A percentile compares a stretch with the other conserved stretches of the same genome.
Conservation (phyloP, 768 basidiomycete genomes). For the Tubosaeta sp. region DNA sequence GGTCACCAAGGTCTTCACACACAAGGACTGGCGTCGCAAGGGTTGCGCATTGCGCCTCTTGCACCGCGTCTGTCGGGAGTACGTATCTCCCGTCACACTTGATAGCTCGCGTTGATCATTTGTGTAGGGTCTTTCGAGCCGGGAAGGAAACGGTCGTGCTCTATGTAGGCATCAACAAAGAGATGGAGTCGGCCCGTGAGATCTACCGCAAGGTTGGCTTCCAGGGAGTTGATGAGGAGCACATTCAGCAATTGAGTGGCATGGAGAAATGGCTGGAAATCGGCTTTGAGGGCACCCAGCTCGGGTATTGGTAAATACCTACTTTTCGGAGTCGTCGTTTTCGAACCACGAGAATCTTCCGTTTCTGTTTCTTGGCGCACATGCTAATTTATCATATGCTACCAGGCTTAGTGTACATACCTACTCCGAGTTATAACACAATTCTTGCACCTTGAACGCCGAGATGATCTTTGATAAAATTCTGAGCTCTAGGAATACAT, state of each 20-base stretch:
- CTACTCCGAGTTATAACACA: too few species aligned
- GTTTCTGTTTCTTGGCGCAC: too few species aligned
- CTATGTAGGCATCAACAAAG: slow-evolving; percentile 49
- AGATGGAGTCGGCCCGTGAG: slow-evolving; percentile 12
- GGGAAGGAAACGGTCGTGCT: slow-evolving; percentile 35
- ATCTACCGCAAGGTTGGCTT: slow-evolving; percentile 19
- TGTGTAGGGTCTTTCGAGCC: not conserved
- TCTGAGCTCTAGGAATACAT: too few species aligned
- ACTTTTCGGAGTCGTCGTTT: not conserved
- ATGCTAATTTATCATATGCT: not conserved
- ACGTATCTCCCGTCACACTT: slow-evolving; percentile 20
- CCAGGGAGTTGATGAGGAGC: slow-evolving; percentile 11
- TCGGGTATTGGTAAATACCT: slow-evolving; percentile 16
- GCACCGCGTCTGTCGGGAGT: slow-evolving; percentile 50
- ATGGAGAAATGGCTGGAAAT: slow-evolving; percentile 19
- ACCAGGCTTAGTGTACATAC: not conserved
- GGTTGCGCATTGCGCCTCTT: slow-evolving; percentile 61
- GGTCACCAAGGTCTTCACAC: slow-evolving; percentile 69
- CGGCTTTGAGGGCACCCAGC: slow-evolving; percentile 10
- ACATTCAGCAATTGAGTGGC: slow-evolving; percentile 1
- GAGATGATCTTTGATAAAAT: too few species aligned
- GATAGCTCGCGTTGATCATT: not conserved
- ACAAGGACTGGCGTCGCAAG: slow-evolving; percentile 41
- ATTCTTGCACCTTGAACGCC: too few species aligned
- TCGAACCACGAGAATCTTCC: not conserved